Evolutionary conservation across 2,329 filamentous ascomycete species (phyloP), one percentile per base, ranked within the genome.

Genomic region (Mycosphaerella sp.): DNA sequence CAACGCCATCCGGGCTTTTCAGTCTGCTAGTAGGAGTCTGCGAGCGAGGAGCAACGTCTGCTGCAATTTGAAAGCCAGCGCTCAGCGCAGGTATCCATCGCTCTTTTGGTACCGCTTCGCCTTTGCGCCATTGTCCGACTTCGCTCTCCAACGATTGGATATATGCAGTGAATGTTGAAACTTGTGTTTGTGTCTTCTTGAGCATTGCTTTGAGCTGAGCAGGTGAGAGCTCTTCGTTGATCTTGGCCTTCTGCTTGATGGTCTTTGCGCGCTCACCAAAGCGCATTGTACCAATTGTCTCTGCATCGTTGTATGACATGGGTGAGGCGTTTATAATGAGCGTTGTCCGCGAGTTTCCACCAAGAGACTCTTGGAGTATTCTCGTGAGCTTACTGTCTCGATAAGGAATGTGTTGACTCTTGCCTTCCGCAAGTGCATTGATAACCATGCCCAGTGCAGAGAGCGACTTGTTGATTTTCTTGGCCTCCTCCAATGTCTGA

Each of bases 391-490:
- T 97, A 41, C 91, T 97, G 73, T 98, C 93, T 78, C 93, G 85
- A 71, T 97, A 98, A 1, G 93, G 93, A 59, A 98, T 80, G 66
- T 97, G 90, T 41, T 86, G 89, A 37, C 90, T 95, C 86, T 95
- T 96, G 67, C 90, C 91, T 69, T 97, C 93, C 2, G 93, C 96
- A 63, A 98, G 75, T 48, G 90, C 83, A 72, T 97, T 97, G 78
- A 98, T 98, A 74, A 97, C 93, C 90, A 96, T 97, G 64, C 93
- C 93, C 54, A 98, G 79, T 49, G 93, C 90, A 74, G 90, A 96
- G 75, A 98, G 80, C 78, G 89, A 96, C 79, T 97, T 97, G 80
- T 98, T 98, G 79, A 98, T 98, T 79, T 98, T 98, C 79, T 97
- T 97, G 55, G 93, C 93, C 70, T 98, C 93, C 71, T 97, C 93